Evolutionary conservation across 192 early-diverging fungal species (phyloP), one percentile per base, ranked within the genome.

Genomic region (Linnemannia hyalina): DNA sequence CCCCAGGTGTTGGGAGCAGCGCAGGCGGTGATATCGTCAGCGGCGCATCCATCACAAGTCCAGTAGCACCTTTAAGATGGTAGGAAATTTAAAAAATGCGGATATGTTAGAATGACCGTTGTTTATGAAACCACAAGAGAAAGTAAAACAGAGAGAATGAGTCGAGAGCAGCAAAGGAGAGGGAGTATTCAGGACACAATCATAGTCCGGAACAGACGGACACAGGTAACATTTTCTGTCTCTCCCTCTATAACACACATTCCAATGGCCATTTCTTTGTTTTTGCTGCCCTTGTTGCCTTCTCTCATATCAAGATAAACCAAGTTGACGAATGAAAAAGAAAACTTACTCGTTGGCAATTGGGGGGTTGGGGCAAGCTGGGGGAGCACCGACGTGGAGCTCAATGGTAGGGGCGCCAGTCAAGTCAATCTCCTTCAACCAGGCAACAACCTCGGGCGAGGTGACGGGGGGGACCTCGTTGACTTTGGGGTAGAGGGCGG

Each of bases 1-100:
- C 90, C 91, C 91, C 91, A 92, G 42, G 89, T 90, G 70, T 89
- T 85, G 70, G 91, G 84, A 42, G 82, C 78, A 72, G 84, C 88
- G 73, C 91, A 92, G 52, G 75, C 63, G 38, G 81, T 83, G 60
- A 92, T 79, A 87, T 92, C 91, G 29, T 87, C 82, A 23, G 73
- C 80, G 54, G 85, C 73, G 60, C 91, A 92, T 4, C 74, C 78
- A n/a, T 89, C 83, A 60, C 88, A 88, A 20, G 88, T 79, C 91
- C 91, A 92, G 70, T 81, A 76, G 52, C 91, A 92, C 44, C 78
- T 80, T 16, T 38, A 42, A 36, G 10, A 63, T 22, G 55, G 20
- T 22, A n/a, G 13, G 13, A 13, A 74, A 1, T 26, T 3, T 23
- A 49, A 74, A 4, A 49, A 7, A 32, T 32, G n/a, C 49, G 16